Base-by-base conservation (phyloP, 257 asterid genomes). In the Nicotiana attenuata region DNA sequence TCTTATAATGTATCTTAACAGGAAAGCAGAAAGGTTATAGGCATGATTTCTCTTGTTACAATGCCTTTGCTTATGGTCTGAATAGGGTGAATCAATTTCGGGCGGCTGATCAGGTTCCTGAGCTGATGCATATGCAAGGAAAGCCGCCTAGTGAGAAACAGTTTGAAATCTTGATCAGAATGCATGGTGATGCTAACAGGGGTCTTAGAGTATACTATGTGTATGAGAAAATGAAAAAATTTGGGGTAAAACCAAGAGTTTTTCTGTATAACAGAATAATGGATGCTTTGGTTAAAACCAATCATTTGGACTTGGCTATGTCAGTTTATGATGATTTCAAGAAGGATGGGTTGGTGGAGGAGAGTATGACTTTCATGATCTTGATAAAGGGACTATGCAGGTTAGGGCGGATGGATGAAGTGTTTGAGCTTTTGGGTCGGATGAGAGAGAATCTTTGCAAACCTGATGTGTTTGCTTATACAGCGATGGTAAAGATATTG, bases 381-480 rank as follows among this genome's bases (percentile, higher is more conserved):
- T 78, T 96, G 91, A 87, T 93, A 7, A 96, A 94, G 91, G 99
- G 99, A 45, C 87, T 93, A 65, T 94, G 99, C 79, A 93, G 87
- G 87, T 91, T 90, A 7, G 94, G 97, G 19, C 87, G 89, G 24
- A 78, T 96, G 87, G 87, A 89, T 83, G 94, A 86, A 87, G 92
- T 83, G 78, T 82, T 92, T 82, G 90, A 81, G 87, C 97, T 94
- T 80, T 84, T 96, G 69, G 85, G 83, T 80, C 89, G 66, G 85
- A 94, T 94, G 99, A 92, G 97, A 88, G 86, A 87, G 86, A 91
- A 91, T 69, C 88, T 86, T 29, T 92, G 98, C 89, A 96, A 90
- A 81, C 99, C 99, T n/a, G 99, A 96, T 68, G 95, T 96, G 47
- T 96, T 96, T 89, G 99, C 98, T 2, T 96, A 96, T 89, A 96